Evolutionary conservation across 257 asterid genomes (phyloP), one percentile per base, ranked within the genome.

Genomic region (Cruciata laevipes): DNA sequence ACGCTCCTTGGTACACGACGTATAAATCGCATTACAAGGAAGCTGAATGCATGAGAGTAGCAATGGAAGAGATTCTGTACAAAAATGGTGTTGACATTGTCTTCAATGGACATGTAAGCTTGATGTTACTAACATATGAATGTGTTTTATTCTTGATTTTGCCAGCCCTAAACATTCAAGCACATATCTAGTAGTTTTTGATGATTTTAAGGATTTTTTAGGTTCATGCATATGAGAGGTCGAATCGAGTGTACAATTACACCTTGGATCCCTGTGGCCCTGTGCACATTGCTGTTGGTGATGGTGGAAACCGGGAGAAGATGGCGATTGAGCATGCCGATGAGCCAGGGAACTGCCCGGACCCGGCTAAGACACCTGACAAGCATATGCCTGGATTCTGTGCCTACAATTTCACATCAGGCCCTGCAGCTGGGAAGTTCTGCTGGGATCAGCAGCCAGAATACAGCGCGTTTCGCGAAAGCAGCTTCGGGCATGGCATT

Each of bases 381-480:
- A 70, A 61, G 24, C 79, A 83, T 66, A 84, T 89, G 91, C 93
- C 95, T 7, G 98, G 98, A 64, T 89, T 84, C 73, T 92, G 98
- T 60, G 97, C 93, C 1, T 68, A 51, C 73, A 89, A 92, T 73
- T 89, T 92, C 68, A 84, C 95, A 16, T 84, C 95, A 37, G 97
- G 97, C 52, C 95, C 96, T 10, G 97, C 97, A 44, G 83, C 88
- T 8, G 97, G 95, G 0, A 92, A 84, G 64, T 92, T 92, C 73
- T 92, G 98, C 61, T 92, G 98, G 98, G 93, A 89, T 68, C 84
- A 70, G 25, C 98, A 92, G 58, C 98, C 98, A 52, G 96, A 89
- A 31, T 89, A 87, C 52, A 92, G 98, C 17, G 98, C 98, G 3
- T 92, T 80, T 24, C 66, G 98, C 66, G 98, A 91, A 74, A 71